phyloP scores from a whole-genome alignment of 2,329 filamentous ascomycete species.

The Paecilomyces sp. region DNA sequence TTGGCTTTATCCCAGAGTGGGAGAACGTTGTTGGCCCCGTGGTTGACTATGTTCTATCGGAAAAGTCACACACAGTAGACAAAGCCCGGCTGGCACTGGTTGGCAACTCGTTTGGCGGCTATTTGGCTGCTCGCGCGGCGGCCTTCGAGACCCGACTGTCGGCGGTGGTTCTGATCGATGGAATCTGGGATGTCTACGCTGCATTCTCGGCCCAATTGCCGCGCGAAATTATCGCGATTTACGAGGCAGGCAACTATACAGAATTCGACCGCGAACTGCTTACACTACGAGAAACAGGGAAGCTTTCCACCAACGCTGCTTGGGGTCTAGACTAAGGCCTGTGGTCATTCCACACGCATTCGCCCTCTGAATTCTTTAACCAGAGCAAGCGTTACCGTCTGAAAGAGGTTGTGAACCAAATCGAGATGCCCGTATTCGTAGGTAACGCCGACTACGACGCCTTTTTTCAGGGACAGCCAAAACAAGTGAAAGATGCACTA shows the following conservation, averaged over 20 bases:
- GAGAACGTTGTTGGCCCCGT: slow-evolving; percentile 35
- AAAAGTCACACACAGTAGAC: slow-evolving; percentile 2
- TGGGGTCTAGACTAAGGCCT: neutral
- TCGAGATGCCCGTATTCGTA: neutral
- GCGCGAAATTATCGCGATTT: neutral
- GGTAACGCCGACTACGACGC: neutral
- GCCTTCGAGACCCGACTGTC: slow-evolving; percentile 38
- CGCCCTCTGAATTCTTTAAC: neutral
- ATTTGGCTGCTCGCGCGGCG: slow-evolving; percentile 34
- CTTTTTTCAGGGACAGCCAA: neutral
- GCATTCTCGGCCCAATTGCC: neutral
- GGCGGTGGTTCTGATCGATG: slow-evolving; percentile 35
- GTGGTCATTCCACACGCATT: neutral
- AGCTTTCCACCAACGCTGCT: neutral
- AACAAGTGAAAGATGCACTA: neutral
- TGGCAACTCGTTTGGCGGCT: slow-evolving; percentile 38
- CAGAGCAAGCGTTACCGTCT: neutral
- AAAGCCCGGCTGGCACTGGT: slow-evolving; percentile 24
- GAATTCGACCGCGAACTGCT: neutral
- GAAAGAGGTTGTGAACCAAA: neutral
- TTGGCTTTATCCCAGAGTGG: slow-evolving; percentile 42
- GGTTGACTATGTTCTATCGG: slow-evolving; percentile 27
- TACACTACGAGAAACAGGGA: neutral
- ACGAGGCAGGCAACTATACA: neutral
- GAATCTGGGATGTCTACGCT: slow-evolving; percentile 23